Conservation (phyloP, 192 early-diverging fungal genomes). For the Mortierella hygrophila region DNA sequence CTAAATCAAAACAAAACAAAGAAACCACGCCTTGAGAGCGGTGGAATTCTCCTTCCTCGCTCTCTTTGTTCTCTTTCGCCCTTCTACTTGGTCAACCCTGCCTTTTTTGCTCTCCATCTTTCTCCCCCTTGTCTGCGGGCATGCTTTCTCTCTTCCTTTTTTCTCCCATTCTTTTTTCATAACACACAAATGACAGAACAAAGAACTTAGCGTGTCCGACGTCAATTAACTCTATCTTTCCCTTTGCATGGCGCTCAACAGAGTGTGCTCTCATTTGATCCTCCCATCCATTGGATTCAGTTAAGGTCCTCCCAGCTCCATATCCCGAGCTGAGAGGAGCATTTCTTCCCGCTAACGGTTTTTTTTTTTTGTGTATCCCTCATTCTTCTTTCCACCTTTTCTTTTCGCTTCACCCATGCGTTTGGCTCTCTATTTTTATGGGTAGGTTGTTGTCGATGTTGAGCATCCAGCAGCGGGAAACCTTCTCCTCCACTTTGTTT, state of each 20-base stretch:
- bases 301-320: not conserved
- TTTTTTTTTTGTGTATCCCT: not conserved
- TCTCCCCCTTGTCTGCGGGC: not conserved
- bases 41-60: too few species aligned
- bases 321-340: not conserved
- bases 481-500: not conserved
- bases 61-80: too few species aligned
- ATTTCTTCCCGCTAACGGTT: not conserved
- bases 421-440: slow-evolving; percentile 4
- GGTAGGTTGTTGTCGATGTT: not conserved
- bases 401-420: slow-evolving; percentile 1
- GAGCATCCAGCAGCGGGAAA: slow-evolving; percentile 2
- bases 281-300: not conserved
- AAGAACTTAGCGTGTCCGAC: not conserved
- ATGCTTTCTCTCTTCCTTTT: too few species aligned
- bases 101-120: not conserved
- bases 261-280: not conserved
- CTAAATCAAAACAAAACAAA: too few species aligned
- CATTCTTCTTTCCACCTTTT: not conserved
- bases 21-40: too few species aligned
- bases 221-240: slow-evolving; percentile 2
- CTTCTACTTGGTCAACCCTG: not conserved
- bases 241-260: slow-evolving; percentile 1
- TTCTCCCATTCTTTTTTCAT: not conserved
- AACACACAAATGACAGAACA: not conserved